phyloP scores from a whole-genome alignment of 2,329 filamentous ascomycete species.

The Anthostomella pinea region DNA sequence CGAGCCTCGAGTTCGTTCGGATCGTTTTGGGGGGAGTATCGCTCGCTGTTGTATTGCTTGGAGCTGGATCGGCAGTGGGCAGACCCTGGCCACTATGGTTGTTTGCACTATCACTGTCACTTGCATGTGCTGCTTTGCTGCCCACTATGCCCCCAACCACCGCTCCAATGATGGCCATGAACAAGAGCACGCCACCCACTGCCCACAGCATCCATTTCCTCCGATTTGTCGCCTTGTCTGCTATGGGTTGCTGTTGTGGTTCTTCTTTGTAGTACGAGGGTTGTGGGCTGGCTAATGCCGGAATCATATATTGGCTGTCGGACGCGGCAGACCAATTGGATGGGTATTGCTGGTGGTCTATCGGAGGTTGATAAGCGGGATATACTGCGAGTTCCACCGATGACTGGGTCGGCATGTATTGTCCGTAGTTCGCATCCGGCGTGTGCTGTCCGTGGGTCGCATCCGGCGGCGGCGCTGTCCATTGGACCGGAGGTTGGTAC shows the following conservation, averaged over 20 bases:
- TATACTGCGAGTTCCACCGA: conserved; percentile 7
- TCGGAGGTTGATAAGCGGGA: conserved; percentile 5
- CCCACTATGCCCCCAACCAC: conserved; percentile 19
- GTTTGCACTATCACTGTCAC: too few relatives aligned
- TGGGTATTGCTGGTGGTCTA: conserved; percentile 5
- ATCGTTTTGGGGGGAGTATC: conserved; percentile 11
- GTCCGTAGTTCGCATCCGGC: too few relatives aligned
- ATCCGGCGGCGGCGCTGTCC: conserved; percentile 1
- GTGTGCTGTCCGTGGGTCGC: conserved; percentile 9
- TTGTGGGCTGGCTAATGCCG: too few relatives aligned
- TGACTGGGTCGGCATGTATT: conserved; percentile 7
- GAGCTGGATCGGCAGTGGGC: too few relatives aligned
- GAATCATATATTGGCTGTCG: conserved; percentile 11
- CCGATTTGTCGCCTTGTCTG: conserved; percentile 4
- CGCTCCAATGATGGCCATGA: conserved; percentile 13
- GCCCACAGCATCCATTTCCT: conserved; percentile 17
- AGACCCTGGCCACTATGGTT: too few relatives aligned
- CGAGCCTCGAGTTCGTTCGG: conserved; percentile 18
- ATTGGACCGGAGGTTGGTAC: not conserved
- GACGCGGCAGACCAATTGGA: conserved; percentile 1
- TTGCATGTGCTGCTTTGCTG: conserved; percentile 1
- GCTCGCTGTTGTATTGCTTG: conserved; percentile 10
- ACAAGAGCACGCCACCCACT: conserved; percentile 8
- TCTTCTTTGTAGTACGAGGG: too few relatives aligned
- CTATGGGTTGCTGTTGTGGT: too few relatives aligned